Conservation (phyloP, 202 grass and related monocot species). For the Schoenoplectus tabernaemontani region DNA sequence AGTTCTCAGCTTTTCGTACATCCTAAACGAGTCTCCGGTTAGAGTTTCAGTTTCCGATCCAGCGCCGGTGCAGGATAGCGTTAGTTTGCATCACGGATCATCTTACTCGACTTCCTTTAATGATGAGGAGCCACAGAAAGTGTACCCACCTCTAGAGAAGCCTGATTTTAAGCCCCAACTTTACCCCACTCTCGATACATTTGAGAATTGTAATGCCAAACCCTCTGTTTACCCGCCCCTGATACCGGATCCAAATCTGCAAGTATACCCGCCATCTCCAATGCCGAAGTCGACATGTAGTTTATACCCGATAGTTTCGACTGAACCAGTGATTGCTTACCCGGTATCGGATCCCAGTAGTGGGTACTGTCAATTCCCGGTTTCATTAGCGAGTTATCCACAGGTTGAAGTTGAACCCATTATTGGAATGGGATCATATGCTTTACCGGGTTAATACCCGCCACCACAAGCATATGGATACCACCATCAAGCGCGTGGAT, state of each 20-base stretch:
- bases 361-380: not conserved
- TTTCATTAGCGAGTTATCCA: not conserved
- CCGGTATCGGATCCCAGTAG: not conserved
- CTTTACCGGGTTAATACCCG: not conserved
- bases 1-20: constrained; percentile 58
- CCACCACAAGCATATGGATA: not conserved
- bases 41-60: not conserved
- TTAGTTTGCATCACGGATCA: not conserved
- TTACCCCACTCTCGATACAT: not conserved
- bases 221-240: constrained; percentile 5
- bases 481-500: not conserved
- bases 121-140: not conserved
- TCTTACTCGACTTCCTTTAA: not conserved
- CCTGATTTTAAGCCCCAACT: not conserved
- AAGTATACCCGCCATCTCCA: not conserved
- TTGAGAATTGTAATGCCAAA: not conserved
- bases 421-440: not conserved
- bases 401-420: not conserved
- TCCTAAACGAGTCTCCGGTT: constrained; percentile 13
- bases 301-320: constrained; percentile 39
- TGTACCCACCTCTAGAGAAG: constrained; percentile 10
- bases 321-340: constrained; percentile 37
- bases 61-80: not conserved
- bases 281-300: not conserved
- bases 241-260: not conserved